A percentile compares a stretch with the other conserved stretches of the same genome.
phyloP scores from a whole-genome alignment of 2,329 filamentous ascomycete species.

The Hymenotorrendiella dingleyae region DNA sequence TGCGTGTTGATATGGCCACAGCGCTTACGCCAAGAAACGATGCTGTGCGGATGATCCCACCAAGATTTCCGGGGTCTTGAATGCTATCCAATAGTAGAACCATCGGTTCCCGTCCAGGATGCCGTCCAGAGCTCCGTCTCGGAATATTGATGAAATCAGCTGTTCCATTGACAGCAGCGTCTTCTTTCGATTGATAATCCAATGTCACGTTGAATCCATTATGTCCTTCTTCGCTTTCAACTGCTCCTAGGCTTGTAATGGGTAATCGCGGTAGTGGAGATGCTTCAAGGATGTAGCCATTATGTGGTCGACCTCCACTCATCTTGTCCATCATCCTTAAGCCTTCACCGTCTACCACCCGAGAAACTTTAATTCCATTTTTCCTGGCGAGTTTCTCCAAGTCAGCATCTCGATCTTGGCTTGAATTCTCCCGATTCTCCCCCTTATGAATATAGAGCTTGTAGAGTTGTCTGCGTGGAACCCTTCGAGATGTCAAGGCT shows the following conservation, averaged over 20 bases:
- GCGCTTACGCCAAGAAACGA: conserved; percentile 88
- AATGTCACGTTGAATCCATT: conserved; percentile 54
- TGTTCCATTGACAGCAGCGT: conserved; percentile 65
- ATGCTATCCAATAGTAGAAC: conserved; percentile 71
- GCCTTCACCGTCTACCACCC: conserved; percentile 55
- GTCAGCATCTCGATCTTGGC: conserved; percentile 38
- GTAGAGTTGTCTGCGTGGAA: conserved; percentile 66
- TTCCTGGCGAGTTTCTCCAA: conserved; percentile 43
- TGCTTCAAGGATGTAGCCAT: conserved; percentile 81
- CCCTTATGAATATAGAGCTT: conserved; percentile 72
- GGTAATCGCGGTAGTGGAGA: conserved; percentile 74
- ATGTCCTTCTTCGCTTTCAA: conserved; percentile 22
- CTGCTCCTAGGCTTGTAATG: conserved; percentile 46
- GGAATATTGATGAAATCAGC: conserved; percentile 41
- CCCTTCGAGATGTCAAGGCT: conserved; percentile 54
- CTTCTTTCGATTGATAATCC: conserved; percentile 67
- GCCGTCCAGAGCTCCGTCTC: conserved; percentile 35
- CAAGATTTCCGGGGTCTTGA: conserved; percentile 83
- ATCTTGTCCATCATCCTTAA: conserved; percentile 74
- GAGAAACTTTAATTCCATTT: conserved; percentile 47
- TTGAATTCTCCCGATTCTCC: conserved; percentile 46
- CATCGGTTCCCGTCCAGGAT: conserved; percentile 63
- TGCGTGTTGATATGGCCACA: conserved; percentile 67
- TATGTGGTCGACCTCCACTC: conserved; percentile 77
- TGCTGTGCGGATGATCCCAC: conserved; percentile 80